Conservation (phyloP, 2,329 filamentous ascomycete genomes). For the Trichophyton equinum region DNA sequence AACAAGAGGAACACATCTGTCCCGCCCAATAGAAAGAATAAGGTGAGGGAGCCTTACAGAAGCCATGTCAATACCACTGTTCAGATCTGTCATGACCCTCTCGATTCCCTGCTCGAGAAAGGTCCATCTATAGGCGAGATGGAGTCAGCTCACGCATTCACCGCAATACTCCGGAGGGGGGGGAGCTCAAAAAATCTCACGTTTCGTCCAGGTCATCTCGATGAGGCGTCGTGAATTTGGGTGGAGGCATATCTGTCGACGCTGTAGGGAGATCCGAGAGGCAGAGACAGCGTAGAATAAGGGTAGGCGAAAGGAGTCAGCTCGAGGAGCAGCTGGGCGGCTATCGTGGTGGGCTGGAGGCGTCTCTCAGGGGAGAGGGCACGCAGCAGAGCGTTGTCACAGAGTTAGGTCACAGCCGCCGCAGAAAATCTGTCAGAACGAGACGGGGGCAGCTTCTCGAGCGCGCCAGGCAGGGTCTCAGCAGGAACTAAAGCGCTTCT, state of each 20-base stretch:
- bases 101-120: slow-evolving; percentile 82
- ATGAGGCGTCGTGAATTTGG: slow-evolving; percentile 30
- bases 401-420: not conserved
- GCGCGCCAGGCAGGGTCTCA: not conserved
- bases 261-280: not conserved
- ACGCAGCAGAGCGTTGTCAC: not conserved
- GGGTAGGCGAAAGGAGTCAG: not conserved
- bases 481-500: too few species aligned
- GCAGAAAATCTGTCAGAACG: not conserved
- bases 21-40: too few species aligned
- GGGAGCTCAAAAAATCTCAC: slow-evolving; percentile 32
- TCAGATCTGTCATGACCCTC: slow-evolving; percentile 84
- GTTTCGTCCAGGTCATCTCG: slow-evolving; percentile 50
- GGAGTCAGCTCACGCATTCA: not conserved
- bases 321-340: not conserved
- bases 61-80: slow-evolving; percentile 85
- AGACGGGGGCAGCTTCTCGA: not conserved
- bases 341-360: not conserved
- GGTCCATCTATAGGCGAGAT: slow-evolving; percentile 52
- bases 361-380: not conserved
- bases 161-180: not conserved
- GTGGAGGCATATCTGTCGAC: slow-evolving; percentile 19
- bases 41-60: slow-evolving; percentile 43
- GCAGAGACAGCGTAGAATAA: not conserved
- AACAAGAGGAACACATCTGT: not conserved